Conservation (phyloP, 345 rosid species). For the Eucalyptus brandiana region DNA sequence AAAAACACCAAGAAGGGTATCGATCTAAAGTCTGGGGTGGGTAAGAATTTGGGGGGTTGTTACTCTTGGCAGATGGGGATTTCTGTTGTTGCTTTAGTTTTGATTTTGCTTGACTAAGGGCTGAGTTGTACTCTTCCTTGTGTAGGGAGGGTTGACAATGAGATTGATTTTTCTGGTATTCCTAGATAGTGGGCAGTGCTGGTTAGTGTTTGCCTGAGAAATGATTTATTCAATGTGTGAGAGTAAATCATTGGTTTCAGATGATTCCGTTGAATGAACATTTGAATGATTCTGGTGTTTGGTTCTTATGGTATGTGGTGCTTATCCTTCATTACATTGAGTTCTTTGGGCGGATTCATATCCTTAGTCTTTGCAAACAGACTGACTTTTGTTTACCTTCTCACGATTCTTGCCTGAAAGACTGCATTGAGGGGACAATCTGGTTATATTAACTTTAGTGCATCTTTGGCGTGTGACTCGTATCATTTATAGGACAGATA, state of each 20-base stretch:
- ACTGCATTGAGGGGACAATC: not conserved
- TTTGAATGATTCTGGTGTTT: not conserved
- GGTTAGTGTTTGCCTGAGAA: not conserved
- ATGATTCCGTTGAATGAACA: not conserved
- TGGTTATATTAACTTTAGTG: not conserved
- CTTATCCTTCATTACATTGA: not conserved
- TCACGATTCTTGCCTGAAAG: not conserved
- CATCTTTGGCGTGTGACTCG: not conserved
- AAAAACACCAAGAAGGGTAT: slow-evolving; percentile 9
- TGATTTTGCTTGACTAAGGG: not conserved
- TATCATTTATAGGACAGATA: not conserved
- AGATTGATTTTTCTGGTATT: not conserved
- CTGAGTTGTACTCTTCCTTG: not conserved
- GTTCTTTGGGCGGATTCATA: not conserved
- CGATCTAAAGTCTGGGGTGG: slow-evolving; percentile 31
- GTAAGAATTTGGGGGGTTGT: not conserved
- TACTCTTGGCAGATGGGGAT: not conserved
- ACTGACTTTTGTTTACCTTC: not conserved
- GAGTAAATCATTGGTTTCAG: not conserved
- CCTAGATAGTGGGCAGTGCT: not conserved
- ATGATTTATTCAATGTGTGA: not conserved
- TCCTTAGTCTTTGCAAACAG: not conserved
- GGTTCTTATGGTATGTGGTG: not conserved
- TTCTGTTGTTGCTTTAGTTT: not conserved
- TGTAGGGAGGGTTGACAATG: not conserved